A percentile compares a stretch with the other conserved stretches of the same genome.
phyloP scores from a whole-genome alignment of 345 rosid species.

The Eucalyptus grandis region DNA sequence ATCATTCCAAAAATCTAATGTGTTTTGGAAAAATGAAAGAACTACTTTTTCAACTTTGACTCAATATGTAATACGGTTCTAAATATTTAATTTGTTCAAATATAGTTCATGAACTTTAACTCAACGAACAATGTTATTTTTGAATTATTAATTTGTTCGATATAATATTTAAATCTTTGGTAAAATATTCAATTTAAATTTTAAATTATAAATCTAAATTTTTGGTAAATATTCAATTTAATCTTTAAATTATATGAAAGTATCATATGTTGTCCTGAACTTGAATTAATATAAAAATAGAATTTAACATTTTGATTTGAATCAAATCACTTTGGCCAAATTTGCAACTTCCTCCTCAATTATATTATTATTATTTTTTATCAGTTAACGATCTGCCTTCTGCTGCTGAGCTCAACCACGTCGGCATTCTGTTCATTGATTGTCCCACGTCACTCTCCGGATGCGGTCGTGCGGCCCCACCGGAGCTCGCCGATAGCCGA shows the following conservation, averaged over 20 bases:
- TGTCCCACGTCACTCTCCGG: not conserved
- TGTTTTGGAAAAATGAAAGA: rapidly evolving
- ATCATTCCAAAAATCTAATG: not conserved
- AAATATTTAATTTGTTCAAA: not conserved
- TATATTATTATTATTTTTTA: not conserved
- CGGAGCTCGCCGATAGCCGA: not conserved
- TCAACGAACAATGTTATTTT: rapidly evolving
- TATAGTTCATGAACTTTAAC: rapidly evolving
- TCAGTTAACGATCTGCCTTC: not conserved
- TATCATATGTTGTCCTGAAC: rapidly evolving
- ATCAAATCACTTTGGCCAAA: too few species aligned
- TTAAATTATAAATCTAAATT: rapidly evolving
- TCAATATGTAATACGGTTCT: rapidly evolving
- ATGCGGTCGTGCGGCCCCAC: not conserved
- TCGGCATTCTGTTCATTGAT: not conserved
- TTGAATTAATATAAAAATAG: too few species aligned
- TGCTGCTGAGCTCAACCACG: not conserved
- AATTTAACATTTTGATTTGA: too few species aligned
- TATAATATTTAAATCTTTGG: rapidly evolving
- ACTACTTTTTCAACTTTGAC: not conserved
- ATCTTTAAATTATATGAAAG: rapidly evolving
- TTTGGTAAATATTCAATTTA: too few species aligned
- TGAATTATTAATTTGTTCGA: rapidly evolving
- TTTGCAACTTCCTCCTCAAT: too few species aligned
- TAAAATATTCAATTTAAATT: rapidly evolving